These are phyloP conservation scores for Extremus antarcticus DNA, from an alignment of 495 filamentous ascomycete genomes.

Conservation along the genomic window DNA sequence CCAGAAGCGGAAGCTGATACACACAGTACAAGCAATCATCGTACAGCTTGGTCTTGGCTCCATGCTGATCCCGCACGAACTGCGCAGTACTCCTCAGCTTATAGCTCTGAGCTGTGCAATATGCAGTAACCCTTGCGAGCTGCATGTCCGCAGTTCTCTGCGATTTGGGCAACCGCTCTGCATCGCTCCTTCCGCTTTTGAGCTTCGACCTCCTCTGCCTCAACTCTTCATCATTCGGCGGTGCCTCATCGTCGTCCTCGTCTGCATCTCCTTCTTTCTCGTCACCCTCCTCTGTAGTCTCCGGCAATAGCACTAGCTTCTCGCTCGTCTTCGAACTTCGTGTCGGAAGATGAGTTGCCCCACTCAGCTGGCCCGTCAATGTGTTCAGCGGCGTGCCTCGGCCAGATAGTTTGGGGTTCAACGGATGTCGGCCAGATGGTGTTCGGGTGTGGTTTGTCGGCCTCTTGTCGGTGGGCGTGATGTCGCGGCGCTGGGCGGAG, in stretches of 20 bases:
- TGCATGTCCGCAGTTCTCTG: conserved; percentile 62
- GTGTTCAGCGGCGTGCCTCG: conserved; percentile 17
- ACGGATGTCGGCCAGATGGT: conserved; percentile 34
- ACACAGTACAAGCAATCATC: conserved; percentile 95
- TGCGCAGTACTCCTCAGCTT: conserved; percentile 74
- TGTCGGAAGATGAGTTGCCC: conserved; percentile 55
- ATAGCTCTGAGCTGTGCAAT: conserved; percentile 90
- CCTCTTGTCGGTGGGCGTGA: conserved; percentile 28
- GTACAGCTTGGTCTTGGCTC: conserved; percentile 95
- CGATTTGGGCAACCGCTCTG: conserved; percentile 84
- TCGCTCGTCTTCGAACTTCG: conserved; percentile 87
- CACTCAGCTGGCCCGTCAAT: conserved; percentile 3
- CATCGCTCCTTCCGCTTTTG: conserved; percentile 61
- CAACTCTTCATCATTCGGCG: conserved; percentile 66
- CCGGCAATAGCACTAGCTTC: conserved; percentile 90
- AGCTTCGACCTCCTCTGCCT: conserved; percentile 47
- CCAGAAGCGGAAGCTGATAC: conserved; percentile 82
- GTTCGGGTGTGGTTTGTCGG: conserved; percentile 26
- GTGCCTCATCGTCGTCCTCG: conserved; percentile 49
- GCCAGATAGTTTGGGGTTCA: conserved; percentile 33
- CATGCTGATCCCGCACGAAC: conserved; percentile 81
- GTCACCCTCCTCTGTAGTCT: conserved; percentile 42
- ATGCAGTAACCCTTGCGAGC: conserved; percentile 81
- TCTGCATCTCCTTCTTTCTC: conserved; percentile 26
- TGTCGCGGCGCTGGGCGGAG: conserved; percentile 76